Conservation (phyloP, 371 early-diverging fungal species). For the Circinella minor region DNA sequence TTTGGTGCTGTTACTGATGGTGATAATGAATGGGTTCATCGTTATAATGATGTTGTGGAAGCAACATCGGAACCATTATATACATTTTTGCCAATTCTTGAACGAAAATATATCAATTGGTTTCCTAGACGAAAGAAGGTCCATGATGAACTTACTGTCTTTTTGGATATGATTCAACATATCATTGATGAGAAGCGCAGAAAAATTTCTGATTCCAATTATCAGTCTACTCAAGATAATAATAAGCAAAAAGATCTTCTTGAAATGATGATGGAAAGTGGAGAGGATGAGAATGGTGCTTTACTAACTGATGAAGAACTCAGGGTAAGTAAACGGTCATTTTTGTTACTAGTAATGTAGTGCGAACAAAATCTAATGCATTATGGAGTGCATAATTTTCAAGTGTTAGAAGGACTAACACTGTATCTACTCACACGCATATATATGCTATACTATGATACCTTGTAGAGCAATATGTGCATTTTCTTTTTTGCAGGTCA, state of each 20-base stretch:
- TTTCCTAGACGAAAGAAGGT: conserved; percentile 35
- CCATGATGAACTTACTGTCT: conserved; percentile 25
- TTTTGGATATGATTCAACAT: conserved; percentile 34
- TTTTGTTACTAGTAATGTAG: no score
- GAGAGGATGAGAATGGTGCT: conserved; percentile 23
- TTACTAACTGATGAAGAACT: conserved; percentile 21
- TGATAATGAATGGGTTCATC: conserved; percentile 14
- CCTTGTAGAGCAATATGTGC: conserved; percentile 22
- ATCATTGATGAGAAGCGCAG: conserved; percentile 43
- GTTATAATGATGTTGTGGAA: conserved; percentile 19
- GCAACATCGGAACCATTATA: conserved; percentile 36
- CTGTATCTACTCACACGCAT: not conserved
- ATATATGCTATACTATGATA: not conserved
- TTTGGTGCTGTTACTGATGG: conserved; percentile 20
- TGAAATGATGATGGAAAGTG: conserved; percentile 47
- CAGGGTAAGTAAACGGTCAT: not conserved
- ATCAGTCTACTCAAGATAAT: conserved; percentile 23
- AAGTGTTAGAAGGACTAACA: not conserved
- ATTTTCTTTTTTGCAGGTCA: conserved; percentile 34
- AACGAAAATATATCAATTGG: conserved; percentile 25
- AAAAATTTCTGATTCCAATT: not conserved
- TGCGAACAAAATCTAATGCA: no score
- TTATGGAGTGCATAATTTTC: no score
- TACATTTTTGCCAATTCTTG: conserved; percentile 51
- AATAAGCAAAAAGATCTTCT: conserved; percentile 43